Percentiles rank a stretch among this genome's conserved stretches.
These are phyloP conservation scores for Trametes gibbosa DNA, from an alignment of 768 basidiomycete genomes.

Conservation along the genomic window DNA sequence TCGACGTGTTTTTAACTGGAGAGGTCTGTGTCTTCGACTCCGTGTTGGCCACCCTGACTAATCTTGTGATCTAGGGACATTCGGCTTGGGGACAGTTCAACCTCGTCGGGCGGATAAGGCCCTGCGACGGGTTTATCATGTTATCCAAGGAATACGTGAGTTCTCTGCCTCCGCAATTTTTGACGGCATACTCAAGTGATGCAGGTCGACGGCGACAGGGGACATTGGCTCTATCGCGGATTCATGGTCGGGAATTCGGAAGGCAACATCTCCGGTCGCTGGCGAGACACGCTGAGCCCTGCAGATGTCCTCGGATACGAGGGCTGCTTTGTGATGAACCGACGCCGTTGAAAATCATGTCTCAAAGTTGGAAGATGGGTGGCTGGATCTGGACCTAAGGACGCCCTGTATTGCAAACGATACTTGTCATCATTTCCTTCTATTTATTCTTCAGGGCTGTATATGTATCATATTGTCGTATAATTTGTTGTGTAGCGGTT, in stretches of 20 bases:
- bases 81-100: conserved; percentile 91
- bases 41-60: not conserved
- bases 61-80: conserved; percentile 58
- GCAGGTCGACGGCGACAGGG: conserved; percentile 69
- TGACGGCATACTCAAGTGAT: not conserved
- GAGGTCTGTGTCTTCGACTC: conserved; percentile 45
- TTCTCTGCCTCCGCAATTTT: not conserved
- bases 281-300: conserved; percentile 81
- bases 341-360: conserved; percentile 44
- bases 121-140: conserved; percentile 77
- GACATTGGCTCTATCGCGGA: conserved; percentile 84
- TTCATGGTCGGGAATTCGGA: conserved; percentile 70
- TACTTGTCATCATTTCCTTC: too few species aligned
- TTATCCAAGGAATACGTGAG: conserved; percentile 83
- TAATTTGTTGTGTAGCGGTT: not conserved
- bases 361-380: too few species aligned
- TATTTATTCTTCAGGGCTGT: too few species aligned
- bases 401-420: too few species aligned
- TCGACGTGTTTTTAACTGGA: conserved; percentile 70
- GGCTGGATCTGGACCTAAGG: too few species aligned
- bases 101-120: conserved; percentile 74
- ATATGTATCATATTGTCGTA: too few species aligned
- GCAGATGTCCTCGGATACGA: conserved; percentile 70
- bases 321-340: conserved; percentile 78
- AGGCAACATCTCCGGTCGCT: conserved; percentile 77